These are phyloP conservation scores for Phascolomyces articulosus DNA, from an alignment of 371 early-diverging fungal genomes.

Conservation along the genomic window DNA sequence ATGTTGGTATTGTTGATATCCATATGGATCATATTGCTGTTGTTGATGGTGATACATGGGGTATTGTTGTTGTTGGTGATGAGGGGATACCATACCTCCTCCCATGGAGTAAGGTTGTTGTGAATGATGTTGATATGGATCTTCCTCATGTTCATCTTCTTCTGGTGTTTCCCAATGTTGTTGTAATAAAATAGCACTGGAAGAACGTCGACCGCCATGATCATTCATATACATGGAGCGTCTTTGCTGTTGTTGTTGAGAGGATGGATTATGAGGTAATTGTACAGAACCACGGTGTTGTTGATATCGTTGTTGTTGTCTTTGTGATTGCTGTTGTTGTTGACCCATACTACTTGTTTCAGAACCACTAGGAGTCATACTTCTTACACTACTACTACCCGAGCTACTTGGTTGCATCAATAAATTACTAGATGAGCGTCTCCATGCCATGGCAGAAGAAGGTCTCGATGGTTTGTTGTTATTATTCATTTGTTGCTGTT, in stretches of 20 bases:
- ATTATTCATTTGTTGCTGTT: too few relatives aligned
- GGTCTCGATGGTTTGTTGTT: too few relatives aligned
- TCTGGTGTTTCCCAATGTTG: constrained; percentile 11
- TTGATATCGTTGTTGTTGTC: constrained; percentile 6
- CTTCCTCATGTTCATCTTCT: constrained; percentile 3
- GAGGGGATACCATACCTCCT: neutral
- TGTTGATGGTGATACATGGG: neutral
- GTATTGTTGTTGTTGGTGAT: neutral
- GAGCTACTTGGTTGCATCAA: constrained; percentile 3
- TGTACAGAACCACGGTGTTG: neutral
- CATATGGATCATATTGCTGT: neutral
- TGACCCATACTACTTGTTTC: constrained; percentile 2
- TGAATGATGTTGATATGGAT: neutral
- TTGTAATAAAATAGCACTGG: constrained; percentile 8
- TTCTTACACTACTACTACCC: constrained; percentile 8
- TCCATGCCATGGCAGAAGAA: neutral
- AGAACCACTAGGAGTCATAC: constrained; percentile 10
- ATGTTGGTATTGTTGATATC: constrained; percentile 2
- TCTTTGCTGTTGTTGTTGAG: neutral
- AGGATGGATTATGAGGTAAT: neutral
- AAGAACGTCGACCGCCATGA: constrained; percentile 1
- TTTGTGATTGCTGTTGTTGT: constrained; percentile 8
- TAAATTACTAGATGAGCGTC: neutral
- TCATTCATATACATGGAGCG: constrained; percentile 10
- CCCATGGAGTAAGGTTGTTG: neutral